Evolutionary conservation across 345 rosid species (phyloP).

Genomic region (Bruguiera sexangula): DNA sequence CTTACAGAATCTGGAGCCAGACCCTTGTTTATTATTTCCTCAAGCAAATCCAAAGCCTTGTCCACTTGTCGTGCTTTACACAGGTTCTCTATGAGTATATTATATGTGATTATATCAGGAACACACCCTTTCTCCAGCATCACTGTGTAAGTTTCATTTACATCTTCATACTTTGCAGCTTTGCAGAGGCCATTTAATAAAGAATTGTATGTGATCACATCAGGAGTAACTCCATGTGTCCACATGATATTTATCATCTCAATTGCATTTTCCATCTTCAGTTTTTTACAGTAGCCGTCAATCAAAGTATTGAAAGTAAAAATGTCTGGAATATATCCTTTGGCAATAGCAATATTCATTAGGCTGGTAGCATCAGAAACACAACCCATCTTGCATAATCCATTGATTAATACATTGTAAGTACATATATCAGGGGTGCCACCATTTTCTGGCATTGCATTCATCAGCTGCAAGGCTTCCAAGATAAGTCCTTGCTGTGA

Average conservation of each 20-base stretch:
- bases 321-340: slow-evolving; percentile 73
- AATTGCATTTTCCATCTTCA: slow-evolving; percentile 70
- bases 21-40: slow-evolving; percentile 51
- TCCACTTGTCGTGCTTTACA: slow-evolving; percentile 59
- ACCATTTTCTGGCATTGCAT: slow-evolving; percentile 63
- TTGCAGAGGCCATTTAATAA: slow-evolving; percentile 89
- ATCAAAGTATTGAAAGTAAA: slow-evolving; percentile 86
- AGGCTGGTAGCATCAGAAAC: slow-evolving; percentile 71
- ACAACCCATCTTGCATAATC: slow-evolving; percentile 88
- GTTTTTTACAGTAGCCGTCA: slow-evolving; percentile 70
- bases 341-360: slow-evolving; percentile 57
- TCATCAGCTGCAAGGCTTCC: slow-evolving; percentile 66
- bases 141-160: slow-evolving; percentile 62
- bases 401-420: slow-evolving; percentile 73
- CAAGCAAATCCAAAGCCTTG: slow-evolving; percentile 62
- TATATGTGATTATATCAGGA: slow-evolving; percentile 78
- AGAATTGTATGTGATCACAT: slow-evolving; percentile 81
- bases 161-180: slow-evolving; percentile 68
- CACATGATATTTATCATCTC: slow-evolving; percentile 66
- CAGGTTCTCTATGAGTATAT: slow-evolving; percentile 78
- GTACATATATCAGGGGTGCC: slow-evolving; percentile 68
- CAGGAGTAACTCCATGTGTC: slow-evolving; percentile 63
- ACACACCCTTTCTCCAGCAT: slow-evolving; percentile 67
- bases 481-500: slow-evolving; percentile 67
- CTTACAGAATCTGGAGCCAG: slow-evolving; percentile 60